Base-by-base conservation (phyloP, 2,329 filamentous ascomycete genomes). In the Epichloe typhina region DNA sequence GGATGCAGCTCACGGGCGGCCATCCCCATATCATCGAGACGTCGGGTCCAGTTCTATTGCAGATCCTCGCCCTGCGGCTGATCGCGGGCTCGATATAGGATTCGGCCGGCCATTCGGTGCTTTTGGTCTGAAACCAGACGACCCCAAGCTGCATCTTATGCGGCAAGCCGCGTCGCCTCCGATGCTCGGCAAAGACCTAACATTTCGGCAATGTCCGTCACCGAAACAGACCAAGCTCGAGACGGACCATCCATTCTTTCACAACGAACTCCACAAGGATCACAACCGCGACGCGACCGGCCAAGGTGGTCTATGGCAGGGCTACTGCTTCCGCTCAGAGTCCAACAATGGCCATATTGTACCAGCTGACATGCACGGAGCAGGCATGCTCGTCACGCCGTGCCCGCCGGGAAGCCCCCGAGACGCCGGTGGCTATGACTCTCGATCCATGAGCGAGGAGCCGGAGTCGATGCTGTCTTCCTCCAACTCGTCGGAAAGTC, bases 191-290 rank as follows among this genome's bases (percentile, higher is more conserved):
- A 71, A 74, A 52, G 86, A 95, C 57, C 77, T 97, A 50, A 72
- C 75, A 26, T 95, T 96, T 64, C 86, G 88, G 36, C 79, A 78
- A 63, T 95, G 88, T 63, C 75, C 77, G 9, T 95, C 90, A 26
- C 91, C 91, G 5, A 84, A 91, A 64, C 79, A 83, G 50, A 94
- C 89, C 15, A 83, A 88, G 60, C 84, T 94, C 60, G 88, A 95
- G 62, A 82, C 86, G 1, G 83, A 86, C 51, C 85, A 88, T 61
- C 77, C 70, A 57, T 80, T 75, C 66, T 66, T 73, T 64, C 67
- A 71, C 45, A 64, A 69, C 54, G 67, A 65, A 53, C 62, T 72
- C 49, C 57, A 64, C 31, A 72, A 75, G 61, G 75, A 70, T 59
- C 68, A 65, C 53, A 72, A 75, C 56, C 74, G 79, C 52, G 75